phyloP scores from a whole-genome alignment of 305 asterid genomes.

The Nicotiana rustica region DNA sequence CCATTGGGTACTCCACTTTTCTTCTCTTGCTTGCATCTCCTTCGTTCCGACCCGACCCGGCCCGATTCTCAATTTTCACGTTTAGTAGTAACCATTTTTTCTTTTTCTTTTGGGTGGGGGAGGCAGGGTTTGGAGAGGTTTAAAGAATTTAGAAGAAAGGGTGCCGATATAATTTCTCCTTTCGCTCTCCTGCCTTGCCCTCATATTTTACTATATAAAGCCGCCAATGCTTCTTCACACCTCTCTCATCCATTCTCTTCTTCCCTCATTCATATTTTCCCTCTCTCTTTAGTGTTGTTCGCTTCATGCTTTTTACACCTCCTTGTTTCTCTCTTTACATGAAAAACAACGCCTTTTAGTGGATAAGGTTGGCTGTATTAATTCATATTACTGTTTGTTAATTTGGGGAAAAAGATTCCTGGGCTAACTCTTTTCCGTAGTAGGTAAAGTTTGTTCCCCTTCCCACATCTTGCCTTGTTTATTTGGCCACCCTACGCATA shows the following conservation, averaged over 20 bases:
- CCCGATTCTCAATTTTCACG: too few relatives aligned
- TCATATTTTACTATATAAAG: constrained; percentile 47
- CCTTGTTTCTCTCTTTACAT: not conserved
- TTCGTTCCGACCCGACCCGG: too few relatives aligned
- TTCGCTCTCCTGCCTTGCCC: constrained; percentile 13
- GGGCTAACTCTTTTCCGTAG: not conserved
- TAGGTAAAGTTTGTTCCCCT: not conserved
- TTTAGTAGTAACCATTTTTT: not conserved
- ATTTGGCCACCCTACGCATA: not conserved
- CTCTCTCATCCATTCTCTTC: constrained; percentile 31
- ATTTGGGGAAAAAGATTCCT: not conserved
- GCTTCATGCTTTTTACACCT: constrained; percentile 11
- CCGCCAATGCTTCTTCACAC: constrained; percentile 50
- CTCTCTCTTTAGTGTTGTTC: not conserved
- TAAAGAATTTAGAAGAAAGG: constrained; percentile 27
- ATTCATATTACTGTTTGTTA: constrained; percentile 12
- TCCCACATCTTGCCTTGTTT: not conserved
- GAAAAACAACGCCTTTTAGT: constrained; percentile 17
- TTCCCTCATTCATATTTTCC: not conserved
- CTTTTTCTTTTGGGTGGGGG: not conserved
- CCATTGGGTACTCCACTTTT: too few relatives aligned
- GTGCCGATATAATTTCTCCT: constrained; percentile 39
- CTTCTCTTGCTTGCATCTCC: too few relatives aligned
- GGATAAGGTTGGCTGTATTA: constrained; percentile 26
- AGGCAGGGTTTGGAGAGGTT: constrained; percentile 32